phyloP scores from a whole-genome alignment of 2,329 filamentous ascomycete species.

The Aspergillus sp. region DNA sequence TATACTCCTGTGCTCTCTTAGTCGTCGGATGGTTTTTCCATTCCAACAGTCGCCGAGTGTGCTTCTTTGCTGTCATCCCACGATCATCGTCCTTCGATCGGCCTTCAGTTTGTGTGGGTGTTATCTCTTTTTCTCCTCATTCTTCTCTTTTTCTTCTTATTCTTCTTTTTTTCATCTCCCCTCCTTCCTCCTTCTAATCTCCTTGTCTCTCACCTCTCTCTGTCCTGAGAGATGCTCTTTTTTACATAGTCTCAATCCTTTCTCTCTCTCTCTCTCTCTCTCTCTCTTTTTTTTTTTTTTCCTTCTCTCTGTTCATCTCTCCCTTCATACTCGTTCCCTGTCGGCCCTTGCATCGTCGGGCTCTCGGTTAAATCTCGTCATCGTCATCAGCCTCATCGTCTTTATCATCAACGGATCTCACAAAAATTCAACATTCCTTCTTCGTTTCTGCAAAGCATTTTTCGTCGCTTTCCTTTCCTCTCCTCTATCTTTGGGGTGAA shows the following conservation, averaged over 20 bases:
- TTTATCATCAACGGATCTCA: constrained; percentile 1
- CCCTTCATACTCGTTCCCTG: constrained; percentile 13
- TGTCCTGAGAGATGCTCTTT: constrained; percentile 4
- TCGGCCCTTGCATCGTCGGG: constrained; percentile 5
- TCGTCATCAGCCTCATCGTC: too few species aligned
- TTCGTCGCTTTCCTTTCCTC: too few species aligned
- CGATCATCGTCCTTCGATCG: neutral
- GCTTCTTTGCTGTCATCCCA: constrained; percentile 7
- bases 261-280: neutral
- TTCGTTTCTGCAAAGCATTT: too few species aligned
- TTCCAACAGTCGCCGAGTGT: constrained; percentile 27
- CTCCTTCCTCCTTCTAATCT: constrained; percentile 1
- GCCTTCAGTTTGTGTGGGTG: neutral
- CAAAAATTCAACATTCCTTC: too few species aligned
- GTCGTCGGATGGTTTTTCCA: constrained; percentile 10
- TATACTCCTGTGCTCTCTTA: constrained; percentile 8
- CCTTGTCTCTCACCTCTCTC: constrained; percentile 12
- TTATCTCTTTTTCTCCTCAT: constrained; percentile 2
- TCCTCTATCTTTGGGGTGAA: too few species aligned
- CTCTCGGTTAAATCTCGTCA: too few species aligned
- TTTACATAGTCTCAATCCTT: constrained; percentile 6
- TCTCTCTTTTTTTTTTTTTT: too few species aligned
- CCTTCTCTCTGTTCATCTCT: constrained; percentile 7
- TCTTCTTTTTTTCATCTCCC: constrained; percentile 2
- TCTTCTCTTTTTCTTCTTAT: constrained; percentile 3